phyloP scores from a whole-genome alignment of 768 basidiomycete species.

The Amyloporia xantha region DNA sequence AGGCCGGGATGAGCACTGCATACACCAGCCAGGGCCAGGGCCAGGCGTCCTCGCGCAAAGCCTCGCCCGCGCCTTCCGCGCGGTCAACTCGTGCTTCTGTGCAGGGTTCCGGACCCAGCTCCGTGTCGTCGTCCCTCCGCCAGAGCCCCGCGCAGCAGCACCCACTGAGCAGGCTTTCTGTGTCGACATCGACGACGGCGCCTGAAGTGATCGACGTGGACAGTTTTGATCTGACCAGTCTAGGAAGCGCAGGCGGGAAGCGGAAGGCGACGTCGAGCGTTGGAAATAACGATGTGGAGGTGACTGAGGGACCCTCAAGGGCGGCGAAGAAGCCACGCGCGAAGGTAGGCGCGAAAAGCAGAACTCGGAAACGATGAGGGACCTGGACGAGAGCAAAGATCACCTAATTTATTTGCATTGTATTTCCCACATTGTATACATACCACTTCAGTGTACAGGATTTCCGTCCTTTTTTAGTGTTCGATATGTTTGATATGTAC shows the following conservation, averaged over 20 bases:
- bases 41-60: conserved; percentile 33
- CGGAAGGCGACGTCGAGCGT: conserved; percentile 38
- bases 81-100: conserved; percentile 24
- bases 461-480: background rate
- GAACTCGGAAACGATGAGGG: conserved; percentile 19
- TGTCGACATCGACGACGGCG: conserved; percentile 19
- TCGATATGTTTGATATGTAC: background rate
- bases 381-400: background rate
- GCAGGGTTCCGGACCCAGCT: conserved; percentile 13
- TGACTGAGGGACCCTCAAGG: conserved; percentile 20
- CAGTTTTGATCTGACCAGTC: conserved; percentile 34
- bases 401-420: background rate
- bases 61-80: conserved; percentile 46
- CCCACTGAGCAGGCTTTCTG: conserved; percentile 26
- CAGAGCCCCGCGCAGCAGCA: conserved; percentile 43
- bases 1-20: conserved; percentile 22
- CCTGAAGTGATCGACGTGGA: conserved; percentile 39
- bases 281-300: conserved; percentile 22
- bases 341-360: conserved; percentile 18
- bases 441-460: background rate
- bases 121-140: conserved; percentile 26
- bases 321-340: conserved; percentile 18
- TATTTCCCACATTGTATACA: background rate
- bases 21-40: conserved; percentile 14
- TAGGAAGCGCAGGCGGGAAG: conserved; percentile 32